Base-by-base conservation (phyloP, 164 flowering plant genomes). In the Malania oleifera region DNA sequence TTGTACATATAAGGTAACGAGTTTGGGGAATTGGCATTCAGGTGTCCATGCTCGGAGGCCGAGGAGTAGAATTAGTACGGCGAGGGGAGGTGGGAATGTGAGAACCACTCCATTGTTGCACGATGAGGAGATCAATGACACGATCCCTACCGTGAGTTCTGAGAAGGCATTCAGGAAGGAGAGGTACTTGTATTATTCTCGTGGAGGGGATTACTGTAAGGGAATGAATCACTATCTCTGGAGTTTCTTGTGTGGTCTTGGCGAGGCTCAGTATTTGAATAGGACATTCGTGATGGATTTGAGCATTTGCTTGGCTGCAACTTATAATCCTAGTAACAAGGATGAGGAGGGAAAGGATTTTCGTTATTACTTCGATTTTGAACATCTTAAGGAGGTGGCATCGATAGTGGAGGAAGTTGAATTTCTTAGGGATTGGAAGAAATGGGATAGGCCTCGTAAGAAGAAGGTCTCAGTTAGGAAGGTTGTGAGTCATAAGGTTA, bases 331-430 rank as follows among this genome's bases (percentile, higher is more conserved):
- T 0, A 81, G 81, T 52, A 71, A 77, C 7, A 83, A 77, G 66
- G 91, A 87, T 64, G 85, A 84, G 71, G 97, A 91, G 53, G 95
- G 93, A 18, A 92, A 92, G 77, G 98, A 92, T 70, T 89, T 92
- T 44, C 63, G 98, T 6, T 89, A 60, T 71, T 89, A 92, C 62
- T 92, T 81, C 64, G 98, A 92, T 65, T 89, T 85, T 63, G 98
- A 92, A 78, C 96, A 92, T 80, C 70, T 89, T 45, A 89, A 89
- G 73, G 98, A 92, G 59, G 71, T 31, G 26, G 83, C 88, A 12
- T 73, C 87, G 0, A 77, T 90, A 49, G 91, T 89, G 28, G 97
- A 93, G 55, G 96, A 84, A 66, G 72, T 67, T 14, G 90, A 93
- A 27, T 93, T 93, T 54, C 49, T 79, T 35, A 69, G 56, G 47